Evolutionary conservation across 345 rosid genomes (phyloP), one percentile per base, ranked within the genome.

Genomic region (Ceriops tagal): DNA sequence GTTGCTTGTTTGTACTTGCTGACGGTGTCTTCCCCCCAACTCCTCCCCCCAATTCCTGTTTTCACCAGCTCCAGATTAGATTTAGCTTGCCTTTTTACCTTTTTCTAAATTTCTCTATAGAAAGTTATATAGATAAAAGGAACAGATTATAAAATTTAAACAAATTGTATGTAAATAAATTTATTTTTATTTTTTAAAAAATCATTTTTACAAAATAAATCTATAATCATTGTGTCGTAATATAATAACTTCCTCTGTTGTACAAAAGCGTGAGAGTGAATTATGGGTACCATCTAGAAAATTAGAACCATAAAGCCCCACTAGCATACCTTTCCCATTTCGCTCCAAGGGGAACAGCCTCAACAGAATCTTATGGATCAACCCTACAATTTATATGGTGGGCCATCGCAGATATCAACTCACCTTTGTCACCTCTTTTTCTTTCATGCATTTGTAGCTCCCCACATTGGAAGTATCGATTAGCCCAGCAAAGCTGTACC

Each of bases 351-450:
- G 88, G 88, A 79, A 82, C 89, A 85, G 67, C 80, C 81, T 80
- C 85, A 82, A 86, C 90, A 81, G 87, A 84, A 82, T 86, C 88
- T 84, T 79, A 80, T 53, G 84, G 81, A 71, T 71, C 75, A 78
- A 82, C 83, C 84, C 83, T 76, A 66, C 78, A 59, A 53, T 74
- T 80, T 76, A 76, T 80, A 62, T 61, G 65, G 84, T 72, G 82
- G 86, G 79, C 55, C 82, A 71, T 51, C 43, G 19, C 37, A 15
- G 32, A 16, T 35, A 39, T 6, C 49, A 13, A 35, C n/a, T 31
- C 49, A 59, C 6, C 46, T 15, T 9, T 53, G 20, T 32, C 10
- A 21, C 49, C 26, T 24, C 65, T 61, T 34, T 70, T 46, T 20
- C 34, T 62, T 53, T 62, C 75, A 58, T 62, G 60, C 62, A 32